Base-by-base conservation (phyloP, 176 grass and related monocot species). In the Aegilops bicornis region DNA sequence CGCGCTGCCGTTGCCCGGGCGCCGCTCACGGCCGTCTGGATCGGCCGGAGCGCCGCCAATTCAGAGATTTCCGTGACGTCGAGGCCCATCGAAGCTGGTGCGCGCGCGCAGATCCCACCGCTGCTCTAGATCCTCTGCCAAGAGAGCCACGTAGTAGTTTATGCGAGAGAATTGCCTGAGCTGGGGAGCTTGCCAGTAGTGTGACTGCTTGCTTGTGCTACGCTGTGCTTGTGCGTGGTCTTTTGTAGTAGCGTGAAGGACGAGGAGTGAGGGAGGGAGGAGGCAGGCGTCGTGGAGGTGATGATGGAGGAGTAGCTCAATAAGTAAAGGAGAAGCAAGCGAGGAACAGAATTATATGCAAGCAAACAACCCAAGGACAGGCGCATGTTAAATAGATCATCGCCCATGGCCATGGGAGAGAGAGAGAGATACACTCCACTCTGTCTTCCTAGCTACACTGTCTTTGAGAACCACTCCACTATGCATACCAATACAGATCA, bases 271-370 rank as follows among this genome's bases (percentile, higher is more conserved):
- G 61, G 32, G 72, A 50, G 45, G 69, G 11, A 79, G 77, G 39
- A 31, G 67, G 20, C 39, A 19, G 8, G 7, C 33, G 36, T 54
- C 37, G 43, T 94, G 95, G 79, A 85, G 82, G 84, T 91, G 90
- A 92, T 89, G 91, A 78, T 87, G 89, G 65, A 80, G 47, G 0
- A 16, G 45, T 71, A 2, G 77, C 30, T 20, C 50, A 42, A 27
- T 23, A 71, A 71, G 69, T 72, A 72, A 72, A 72, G 69, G 36
- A 72, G 69, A 72, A 72, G 36, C 69, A 72, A 24, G 35, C 69
- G 4, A 42, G 22, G 69, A 91, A 83, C 87, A 91, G 86, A 89
- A 95, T 97, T 73, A 97, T 97, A 95, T 86, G 88, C 79, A 83
- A 77, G 73, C 79, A 89, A 89, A 58, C 66, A 69, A 14, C 82